These are phyloP conservation scores for Hygrophila difformis DNA, from an alignment of 257 asterid genomes.

Conservation along the genomic window DNA sequence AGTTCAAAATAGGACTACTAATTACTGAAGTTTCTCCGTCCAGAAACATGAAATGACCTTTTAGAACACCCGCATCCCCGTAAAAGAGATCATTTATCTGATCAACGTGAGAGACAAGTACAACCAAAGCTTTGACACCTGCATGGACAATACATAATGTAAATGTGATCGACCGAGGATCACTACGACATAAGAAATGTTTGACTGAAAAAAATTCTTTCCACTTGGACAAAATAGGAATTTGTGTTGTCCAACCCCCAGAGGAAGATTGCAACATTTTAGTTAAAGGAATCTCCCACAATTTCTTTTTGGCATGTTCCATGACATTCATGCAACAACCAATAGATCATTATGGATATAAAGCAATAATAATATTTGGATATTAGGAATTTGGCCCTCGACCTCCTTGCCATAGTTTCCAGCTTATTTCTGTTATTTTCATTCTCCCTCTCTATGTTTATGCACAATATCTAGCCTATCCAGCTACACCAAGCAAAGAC, in stretches of 20 bases:
- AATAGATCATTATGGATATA: no score
- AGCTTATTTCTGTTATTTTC: not conserved
- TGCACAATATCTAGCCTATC: slow-evolving; percentile 4
- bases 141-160: slow-evolving; percentile 18
- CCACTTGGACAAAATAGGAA: no score
- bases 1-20: slow-evolving; percentile 14
- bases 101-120: slow-evolving; percentile 65
- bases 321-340: no score
- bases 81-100: slow-evolving; percentile 47
- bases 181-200: slow-evolving; percentile 1
- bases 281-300: no score
- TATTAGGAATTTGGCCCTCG: no score
- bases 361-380: no score
- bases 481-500: not conserved
- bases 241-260: no score
- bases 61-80: slow-evolving; percentile 47
- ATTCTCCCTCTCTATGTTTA: not conserved
- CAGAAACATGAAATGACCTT: slow-evolving; percentile 41
- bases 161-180: not conserved
- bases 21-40: slow-evolving; percentile 15
- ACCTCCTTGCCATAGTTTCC: not conserved
- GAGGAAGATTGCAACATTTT: no score
- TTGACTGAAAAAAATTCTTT: not conserved
- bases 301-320: no score
- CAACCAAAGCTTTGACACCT: slow-evolving; percentile 80